These are phyloP conservation scores for Coemansia sp. DNA, from an alignment of 192 early-diverging fungal genomes.

Conservation along the genomic window DNA sequence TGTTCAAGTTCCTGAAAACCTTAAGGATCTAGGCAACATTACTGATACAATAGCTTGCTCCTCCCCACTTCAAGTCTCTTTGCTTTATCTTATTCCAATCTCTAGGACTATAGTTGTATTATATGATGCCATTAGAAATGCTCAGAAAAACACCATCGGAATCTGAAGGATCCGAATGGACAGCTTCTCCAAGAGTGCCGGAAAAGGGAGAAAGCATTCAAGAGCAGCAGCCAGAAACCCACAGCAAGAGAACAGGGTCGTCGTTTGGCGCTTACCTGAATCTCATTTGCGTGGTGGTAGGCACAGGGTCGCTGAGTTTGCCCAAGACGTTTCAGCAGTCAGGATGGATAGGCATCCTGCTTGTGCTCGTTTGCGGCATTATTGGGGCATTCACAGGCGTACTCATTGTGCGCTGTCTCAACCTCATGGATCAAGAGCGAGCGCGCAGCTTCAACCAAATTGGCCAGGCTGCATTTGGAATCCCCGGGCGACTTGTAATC, in stretches of 20 bases:
- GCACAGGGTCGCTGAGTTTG: conserved; percentile 73
- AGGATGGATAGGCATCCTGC: conserved; percentile 71
- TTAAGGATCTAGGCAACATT: too few relatives aligned
- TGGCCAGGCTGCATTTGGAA: conserved; percentile 67
- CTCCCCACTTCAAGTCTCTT: too few relatives aligned
- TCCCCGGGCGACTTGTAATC: conserved; percentile 55
- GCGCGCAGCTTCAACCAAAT: conserved; percentile 61
- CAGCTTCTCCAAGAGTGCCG: conserved; percentile 1
- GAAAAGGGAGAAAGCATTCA: conserved; percentile 3
- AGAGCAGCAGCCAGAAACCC: conserved; percentile 5
- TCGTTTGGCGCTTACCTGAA: conserved; percentile 57
- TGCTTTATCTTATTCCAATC: too few relatives aligned
- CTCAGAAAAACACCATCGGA: not conserved
- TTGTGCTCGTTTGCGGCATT: conserved; percentile 63
- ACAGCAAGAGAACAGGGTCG: conserved; percentile 48
- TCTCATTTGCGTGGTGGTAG: conserved; percentile 68
- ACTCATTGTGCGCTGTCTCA: conserved; percentile 66
- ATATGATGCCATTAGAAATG: conserved; percentile 4
- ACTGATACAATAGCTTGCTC: too few relatives aligned
- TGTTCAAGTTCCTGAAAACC: too few relatives aligned
- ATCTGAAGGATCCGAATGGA: not conserved
- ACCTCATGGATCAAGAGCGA: conserved; percentile 58
- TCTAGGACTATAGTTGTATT: too few relatives aligned
- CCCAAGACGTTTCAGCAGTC: conserved; percentile 67
- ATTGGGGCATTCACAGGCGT: conserved; percentile 72